Conservation (phyloP, 768 basidiomycete genomes). For the Tricholoma furcatifolium region DNA sequence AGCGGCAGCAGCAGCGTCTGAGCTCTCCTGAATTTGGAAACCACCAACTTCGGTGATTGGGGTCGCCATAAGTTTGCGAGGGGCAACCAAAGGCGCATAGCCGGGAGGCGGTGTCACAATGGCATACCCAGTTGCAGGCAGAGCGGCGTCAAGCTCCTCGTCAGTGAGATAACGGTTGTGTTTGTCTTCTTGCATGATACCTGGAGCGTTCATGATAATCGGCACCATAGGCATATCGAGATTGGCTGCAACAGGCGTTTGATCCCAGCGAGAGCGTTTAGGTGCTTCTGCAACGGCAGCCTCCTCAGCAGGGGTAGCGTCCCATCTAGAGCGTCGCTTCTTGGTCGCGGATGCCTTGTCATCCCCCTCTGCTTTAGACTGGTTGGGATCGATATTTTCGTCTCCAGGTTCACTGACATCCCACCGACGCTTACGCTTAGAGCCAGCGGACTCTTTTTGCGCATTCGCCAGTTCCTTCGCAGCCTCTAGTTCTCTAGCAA, state of each 20-base stretch:
- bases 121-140: conserved; percentile 83
- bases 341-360: conserved; percentile 79
- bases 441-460: conserved; percentile 38
- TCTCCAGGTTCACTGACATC: conserved; percentile 64
- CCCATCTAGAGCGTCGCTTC: conserved; percentile 95
- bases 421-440: conserved; percentile 81
- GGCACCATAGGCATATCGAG: conserved; percentile 67
- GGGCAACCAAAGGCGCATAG: conserved; percentile 76
- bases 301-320: conserved; percentile 85
- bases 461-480: conserved; percentile 41
- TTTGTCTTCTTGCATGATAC: conserved; percentile 90
- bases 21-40: conserved; percentile 96
- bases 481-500: conserved; percentile 65
- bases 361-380: conserved; percentile 67
- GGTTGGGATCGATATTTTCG: conserved; percentile 65
- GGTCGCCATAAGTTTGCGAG: conserved; percentile 60
- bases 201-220: conserved; percentile 87
- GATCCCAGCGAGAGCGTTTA: conserved; percentile 96
- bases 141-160: conserved; percentile 90
- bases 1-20: conserved; percentile 83
- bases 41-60: conserved; percentile 66
- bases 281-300: conserved; percentile 61
- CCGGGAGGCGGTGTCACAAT: conserved; percentile 94
- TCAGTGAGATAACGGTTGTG: conserved; percentile 95
- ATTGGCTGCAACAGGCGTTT: conserved; percentile 68